Percentiles rank a stretch among this genome's conserved stretches.
phyloP scores from a whole-genome alignment of 2,329 filamentous ascomycete genomes.

The Biscogniauxia mediterranea region DNA sequence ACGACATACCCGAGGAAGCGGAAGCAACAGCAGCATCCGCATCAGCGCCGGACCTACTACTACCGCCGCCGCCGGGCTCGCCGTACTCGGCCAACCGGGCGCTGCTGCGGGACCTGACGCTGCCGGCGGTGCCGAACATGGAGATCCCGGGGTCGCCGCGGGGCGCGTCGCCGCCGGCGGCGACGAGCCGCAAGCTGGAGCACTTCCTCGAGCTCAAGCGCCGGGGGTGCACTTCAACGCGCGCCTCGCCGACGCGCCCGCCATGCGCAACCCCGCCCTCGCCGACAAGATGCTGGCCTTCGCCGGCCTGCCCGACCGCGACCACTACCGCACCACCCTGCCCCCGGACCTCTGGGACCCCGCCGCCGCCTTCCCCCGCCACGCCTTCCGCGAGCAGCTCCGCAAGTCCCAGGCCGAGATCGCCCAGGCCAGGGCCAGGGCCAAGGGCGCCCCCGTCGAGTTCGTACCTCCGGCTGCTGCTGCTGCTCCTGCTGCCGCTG shows the following conservation, averaged over 20 bases:
- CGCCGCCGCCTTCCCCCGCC: conserved; percentile 48
- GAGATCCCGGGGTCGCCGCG: conserved; percentile 73
- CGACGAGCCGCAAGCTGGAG: conserved; percentile 64
- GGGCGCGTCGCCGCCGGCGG: conserved; percentile 48
- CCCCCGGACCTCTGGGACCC: conserved; percentile 58
- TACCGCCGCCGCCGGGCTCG: conserved; percentile 56
- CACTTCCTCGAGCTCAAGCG: conserved; percentile 77
- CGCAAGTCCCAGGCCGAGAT: conserved; percentile 47
- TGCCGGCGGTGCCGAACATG: conserved; percentile 70
- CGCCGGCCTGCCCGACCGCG: conserved; percentile 48
- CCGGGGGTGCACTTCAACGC: conserved; percentile 77
- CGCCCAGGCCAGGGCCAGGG: conserved; percentile 44
- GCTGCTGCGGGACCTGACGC: conserved; percentile 67
- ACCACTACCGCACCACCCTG: conserved; percentile 66
- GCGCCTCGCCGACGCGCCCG: conserved; percentile 63
- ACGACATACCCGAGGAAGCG: conserved; percentile 18
- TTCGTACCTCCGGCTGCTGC: conserved; percentile 42
- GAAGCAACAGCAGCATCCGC: conserved; percentile 9
- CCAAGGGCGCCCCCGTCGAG: conserved; percentile 44
- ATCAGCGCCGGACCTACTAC: conserved; percentile 4
- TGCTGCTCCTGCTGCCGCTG: conserved; percentile 16
- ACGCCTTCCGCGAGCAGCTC: conserved; percentile 52
- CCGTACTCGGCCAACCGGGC: conserved; percentile 67
- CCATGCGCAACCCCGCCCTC: conserved; percentile 70
- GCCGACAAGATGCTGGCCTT: conserved; percentile 72